Evolutionary conservation across 1,284 basidiomycete genomes (phyloP), one percentile per base, ranked within the genome.

Genomic region (Trametes sp.): DNA sequence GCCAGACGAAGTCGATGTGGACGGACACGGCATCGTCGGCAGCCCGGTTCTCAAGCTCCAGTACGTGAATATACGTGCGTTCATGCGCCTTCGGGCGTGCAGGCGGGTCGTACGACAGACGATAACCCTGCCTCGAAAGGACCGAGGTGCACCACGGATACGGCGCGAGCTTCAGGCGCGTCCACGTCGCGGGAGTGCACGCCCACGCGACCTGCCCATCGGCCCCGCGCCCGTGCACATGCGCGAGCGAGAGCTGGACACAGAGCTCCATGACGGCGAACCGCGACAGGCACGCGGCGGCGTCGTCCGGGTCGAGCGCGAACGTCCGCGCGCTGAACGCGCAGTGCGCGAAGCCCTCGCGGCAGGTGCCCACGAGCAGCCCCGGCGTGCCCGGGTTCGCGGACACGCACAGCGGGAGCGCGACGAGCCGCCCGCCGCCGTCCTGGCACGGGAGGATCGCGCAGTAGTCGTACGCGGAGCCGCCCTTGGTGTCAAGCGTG

Each of bases 221-320:
- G 19, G 38, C 41, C 3, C 11, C 33, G 7, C 11, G 52, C 41
- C 28, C 26, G 19, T 29, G 52, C 26, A n/a, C 38, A 16, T 19
- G 38, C 19, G 52, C 52, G 26, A 54, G 38, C 41, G 52, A 28
- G 26, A 33, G 16, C 41, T 54, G 52, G 1, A 54, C 35, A n/a
- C 52, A 54, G 38, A 54, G 52, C 41, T 54, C 52, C 52, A 54
- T 54, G 10, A 54, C 52, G 19, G 52, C 16, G 52, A 54, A 54
- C 26, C 8, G 4, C 19, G 52, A 44, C 19, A 23, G 26, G 19
- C 52, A 54, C 26, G 19, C 26, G 1, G 8, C 24, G 41, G 44
- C 10, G 26, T 54, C 38, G 28, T 42, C 52, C 19, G 26, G 52
- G 26, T 54, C 41, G 36, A 54, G 38, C 19, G 52, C 38, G 28